A percentile compares a stretch with the other conserved stretches of the same genome.
phyloP scores from a whole-genome alignment of 495 filamentous ascomycete genomes.

The Tricharina praecox region DNA sequence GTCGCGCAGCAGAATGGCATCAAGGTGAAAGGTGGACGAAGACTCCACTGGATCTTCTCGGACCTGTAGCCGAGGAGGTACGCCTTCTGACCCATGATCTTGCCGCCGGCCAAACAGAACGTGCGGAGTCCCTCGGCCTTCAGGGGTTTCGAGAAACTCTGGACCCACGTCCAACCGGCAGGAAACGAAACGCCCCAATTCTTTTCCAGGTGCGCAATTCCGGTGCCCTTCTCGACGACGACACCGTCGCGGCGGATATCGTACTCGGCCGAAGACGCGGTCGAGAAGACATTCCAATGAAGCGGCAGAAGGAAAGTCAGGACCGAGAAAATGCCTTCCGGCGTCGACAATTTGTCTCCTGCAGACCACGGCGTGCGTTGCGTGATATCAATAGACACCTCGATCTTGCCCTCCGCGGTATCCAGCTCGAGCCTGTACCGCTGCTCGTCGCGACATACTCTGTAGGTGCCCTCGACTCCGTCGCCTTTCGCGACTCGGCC shows the following conservation, averaged over 20 bases:
- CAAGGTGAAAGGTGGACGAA: conserved; percentile 13
- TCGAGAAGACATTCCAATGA: conserved; percentile 35
- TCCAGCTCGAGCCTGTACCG: conserved; percentile 17
- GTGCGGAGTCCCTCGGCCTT: background rate
- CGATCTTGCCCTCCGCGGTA: conserved; percentile 20
- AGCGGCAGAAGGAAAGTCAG: conserved; percentile 31
- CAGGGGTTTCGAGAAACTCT: conserved; percentile 10
- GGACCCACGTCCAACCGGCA: conserved; percentile 32
- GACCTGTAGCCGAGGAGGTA: conserved; percentile 31
- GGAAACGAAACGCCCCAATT: conserved; percentile 35
- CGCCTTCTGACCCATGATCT: conserved; percentile 31
- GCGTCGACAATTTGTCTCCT: conserved; percentile 15
- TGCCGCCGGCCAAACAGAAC: conserved; percentile 29
- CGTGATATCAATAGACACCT: conserved; percentile 26
- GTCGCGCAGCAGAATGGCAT: conserved; percentile 13
- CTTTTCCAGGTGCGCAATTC: conserved; percentile 33
- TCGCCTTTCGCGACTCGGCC: conserved; percentile 4
- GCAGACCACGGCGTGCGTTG: conserved; percentile 26
- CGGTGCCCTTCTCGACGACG: conserved; percentile 18
- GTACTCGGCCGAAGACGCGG: conserved; percentile 28
- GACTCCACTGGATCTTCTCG: conserved; percentile 21
- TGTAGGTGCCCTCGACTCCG: conserved; percentile 1
- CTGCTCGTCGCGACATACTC: conserved; percentile 3
- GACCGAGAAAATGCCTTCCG: conserved; percentile 24
- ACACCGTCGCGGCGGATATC: conserved; percentile 5